A percentile compares a stretch with the other conserved stretches of the same genome.
Conservation (phyloP, 2,329 filamentous ascomycete species). For the Aspergillus uvarum region DNA sequence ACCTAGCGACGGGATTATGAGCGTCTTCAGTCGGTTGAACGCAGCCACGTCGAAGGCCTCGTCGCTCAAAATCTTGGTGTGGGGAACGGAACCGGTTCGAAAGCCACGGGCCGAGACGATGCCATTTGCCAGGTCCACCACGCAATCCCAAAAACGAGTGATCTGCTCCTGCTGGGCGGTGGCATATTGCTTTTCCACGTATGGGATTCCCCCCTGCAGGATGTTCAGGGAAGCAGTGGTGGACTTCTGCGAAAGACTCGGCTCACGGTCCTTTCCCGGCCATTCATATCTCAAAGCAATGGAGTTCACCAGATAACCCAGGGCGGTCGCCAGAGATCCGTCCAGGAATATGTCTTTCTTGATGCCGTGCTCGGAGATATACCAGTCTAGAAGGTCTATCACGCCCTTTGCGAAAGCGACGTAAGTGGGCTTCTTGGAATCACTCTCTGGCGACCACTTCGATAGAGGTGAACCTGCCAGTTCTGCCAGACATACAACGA, state of each 20-base stretch:
- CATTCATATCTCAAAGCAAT: conserved; percentile 81
- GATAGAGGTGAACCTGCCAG: conserved; percentile 62
- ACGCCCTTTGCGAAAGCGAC: conserved; percentile 83
- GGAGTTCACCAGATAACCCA: conserved; percentile 67
- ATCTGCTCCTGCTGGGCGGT: conserved; percentile 38
- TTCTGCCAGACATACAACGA: conserved; percentile 57
- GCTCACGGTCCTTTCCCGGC: conserved; percentile 66
- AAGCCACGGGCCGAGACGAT: conserved; percentile 66
- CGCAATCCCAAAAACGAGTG: conserved; percentile 67
- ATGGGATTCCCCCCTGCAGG: conserved; percentile 64
- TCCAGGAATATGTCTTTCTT: conserved; percentile 69
- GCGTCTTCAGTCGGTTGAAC: conserved; percentile 63
- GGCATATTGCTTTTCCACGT: conserved; percentile 50
- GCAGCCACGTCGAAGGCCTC: conserved; percentile 78
- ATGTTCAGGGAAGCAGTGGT: conserved; percentile 70
- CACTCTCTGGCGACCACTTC: conserved; percentile 38
- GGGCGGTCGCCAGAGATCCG: conserved; percentile 63
- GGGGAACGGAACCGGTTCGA: conserved; percentile 43
- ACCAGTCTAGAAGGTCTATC: conserved; percentile 64
- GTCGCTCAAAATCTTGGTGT: conserved; percentile 59
- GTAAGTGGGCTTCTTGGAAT: conserved; percentile 67
- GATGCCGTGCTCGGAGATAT: conserved; percentile 41
- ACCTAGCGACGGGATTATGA: conserved; percentile 75
- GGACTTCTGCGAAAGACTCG: conserved; percentile 75
- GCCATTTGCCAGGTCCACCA: conserved; percentile 66